A percentile compares a stretch with the other conserved stretches of the same genome.
These are phyloP conservation scores for Sordariomycetes sp. DNA, from an alignment of 2,329 filamentous ascomycete genomes.

Conservation along the genomic window DNA sequence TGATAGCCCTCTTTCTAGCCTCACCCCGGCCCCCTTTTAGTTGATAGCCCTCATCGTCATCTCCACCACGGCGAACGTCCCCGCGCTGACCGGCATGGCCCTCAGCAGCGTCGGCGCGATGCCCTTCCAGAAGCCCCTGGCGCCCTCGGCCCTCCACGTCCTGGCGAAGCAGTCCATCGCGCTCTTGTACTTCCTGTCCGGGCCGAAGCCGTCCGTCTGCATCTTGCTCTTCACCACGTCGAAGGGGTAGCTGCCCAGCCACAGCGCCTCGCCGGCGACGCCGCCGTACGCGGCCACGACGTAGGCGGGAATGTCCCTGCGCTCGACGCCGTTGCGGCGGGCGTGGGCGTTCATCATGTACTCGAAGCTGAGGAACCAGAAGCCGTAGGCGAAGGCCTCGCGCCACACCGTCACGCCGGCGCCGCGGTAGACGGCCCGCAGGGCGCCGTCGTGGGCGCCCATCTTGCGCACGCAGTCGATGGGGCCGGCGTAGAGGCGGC, in stretches of 20 bases:
- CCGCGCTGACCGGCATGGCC: slow-evolving; percentile 94
- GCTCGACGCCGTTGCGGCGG: slow-evolving; percentile 60
- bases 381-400: slow-evolving; percentile 89
- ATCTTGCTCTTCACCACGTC: slow-evolving; percentile 99
- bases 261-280: slow-evolving; percentile 84
- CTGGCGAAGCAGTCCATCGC: slow-evolving; percentile 88
- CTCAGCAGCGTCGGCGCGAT: slow-evolving; percentile 82
- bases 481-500: slow-evolving; percentile 70
- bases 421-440: slow-evolving; percentile 75
- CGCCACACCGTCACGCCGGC: slow-evolving; percentile 75
- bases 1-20: neutral
- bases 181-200: slow-evolving; percentile 57
- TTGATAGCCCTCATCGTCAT: slow-evolving; percentile 53
- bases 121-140: slow-evolving; percentile 87
- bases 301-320: slow-evolving; percentile 67
- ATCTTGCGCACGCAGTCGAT: slow-evolving; percentile 87
- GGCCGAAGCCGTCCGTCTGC: slow-evolving; percentile 90
- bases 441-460: slow-evolving; percentile 50
- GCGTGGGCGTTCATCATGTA: slow-evolving; percentile 91
- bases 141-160: slow-evolving; percentile 67
- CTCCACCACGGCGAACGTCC: slow-evolving; percentile 85
- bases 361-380: slow-evolving; percentile 94
- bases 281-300: slow-evolving; percentile 92
- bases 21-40: slow-evolving; percentile 10
- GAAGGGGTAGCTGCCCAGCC: slow-evolving; percentile 88